Evolutionary conservation across 345 rosid species (phyloP).

Genomic region (Salix koriyanagi): DNA sequence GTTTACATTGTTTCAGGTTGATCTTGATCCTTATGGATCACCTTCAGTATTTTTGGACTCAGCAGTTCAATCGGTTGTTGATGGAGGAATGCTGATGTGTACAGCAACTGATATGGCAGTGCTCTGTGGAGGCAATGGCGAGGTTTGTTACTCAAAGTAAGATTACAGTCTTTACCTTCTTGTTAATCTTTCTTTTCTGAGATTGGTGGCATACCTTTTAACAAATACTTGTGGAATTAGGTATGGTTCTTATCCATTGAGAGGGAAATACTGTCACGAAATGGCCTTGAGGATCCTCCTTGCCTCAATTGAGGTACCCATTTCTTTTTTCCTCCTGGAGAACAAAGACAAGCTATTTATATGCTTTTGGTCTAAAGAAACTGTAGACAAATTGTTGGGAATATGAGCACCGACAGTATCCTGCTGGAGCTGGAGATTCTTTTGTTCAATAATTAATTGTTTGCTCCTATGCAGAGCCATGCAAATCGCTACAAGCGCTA

Average conservation of each 20-base stretch:
- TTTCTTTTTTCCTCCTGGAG: background rate
- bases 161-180: conserved; percentile 25
- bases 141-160: conserved; percentile 99
- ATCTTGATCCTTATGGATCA: conserved; percentile 98
- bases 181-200: conserved; percentile 6
- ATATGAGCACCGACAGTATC: background rate
- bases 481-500: conserved; percentile 98
- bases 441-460: background rate
- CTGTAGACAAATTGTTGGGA: background rate
- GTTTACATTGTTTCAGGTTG: conserved; percentile 60
- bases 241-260: conserved; percentile 89
- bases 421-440: background rate
- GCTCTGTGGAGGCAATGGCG: conserved; percentile 95
- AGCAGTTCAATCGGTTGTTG: conserved; percentile 88
- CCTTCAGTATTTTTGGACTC: conserved; percentile 95
- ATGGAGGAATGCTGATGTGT: conserved; percentile 97
- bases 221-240: conserved; percentile 36
- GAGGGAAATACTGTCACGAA: conserved; percentile 97
- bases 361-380: background rate
- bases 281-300: conserved; percentile 98
- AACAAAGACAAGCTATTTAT: background rate
- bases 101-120: conserved; percentile 99
- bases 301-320: conserved; percentile 81
- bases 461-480: conserved; percentile 67
- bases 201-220: conserved; percentile 14